A percentile compares a stretch with the other conserved stretches of the same genome.
These are phyloP conservation scores for Sodiomyces alkalinus DNA, from an alignment of 2,329 filamentous ascomycete genomes.

Conservation along the genomic window DNA sequence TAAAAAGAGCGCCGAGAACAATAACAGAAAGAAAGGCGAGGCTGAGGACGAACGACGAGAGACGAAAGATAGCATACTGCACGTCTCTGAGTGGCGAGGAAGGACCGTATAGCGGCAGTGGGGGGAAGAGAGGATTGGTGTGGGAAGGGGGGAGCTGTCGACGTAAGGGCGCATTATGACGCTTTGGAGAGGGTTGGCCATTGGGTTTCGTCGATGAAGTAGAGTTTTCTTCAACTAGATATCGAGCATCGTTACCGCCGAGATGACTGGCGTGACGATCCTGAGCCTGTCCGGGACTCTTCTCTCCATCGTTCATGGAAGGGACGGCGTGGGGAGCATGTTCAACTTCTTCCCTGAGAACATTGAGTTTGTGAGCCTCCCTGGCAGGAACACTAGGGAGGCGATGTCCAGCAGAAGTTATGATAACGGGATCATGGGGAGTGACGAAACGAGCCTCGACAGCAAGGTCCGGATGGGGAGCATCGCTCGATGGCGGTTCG, in stretches of 20 bases:
- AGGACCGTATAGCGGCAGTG: conserved; percentile 67
- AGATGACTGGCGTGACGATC: not conserved
- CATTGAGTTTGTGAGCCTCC: conserved; percentile 58
- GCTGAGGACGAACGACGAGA: conserved; percentile 61
- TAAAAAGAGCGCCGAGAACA: conserved; percentile 57
- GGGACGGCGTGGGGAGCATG: conserved; percentile 13
- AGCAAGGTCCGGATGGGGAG: conserved; percentile 26
- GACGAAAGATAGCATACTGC: conserved; percentile 49
- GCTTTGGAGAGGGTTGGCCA: not conserved
- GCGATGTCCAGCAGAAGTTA: conserved; percentile 50
- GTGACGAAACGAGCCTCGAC: conserved; percentile 52
- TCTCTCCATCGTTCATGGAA: too few species aligned
- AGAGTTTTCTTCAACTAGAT: too few species aligned
- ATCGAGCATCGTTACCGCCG: too few species aligned
- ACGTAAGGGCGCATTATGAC: conserved; percentile 23
- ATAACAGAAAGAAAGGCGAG: conserved; percentile 63
- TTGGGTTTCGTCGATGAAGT: not conserved
- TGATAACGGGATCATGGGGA: conserved; percentile 54
- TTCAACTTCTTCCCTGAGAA: conserved; percentile 35
- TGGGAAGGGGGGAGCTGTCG: conserved; percentile 44
- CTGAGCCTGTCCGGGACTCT: not conserved
- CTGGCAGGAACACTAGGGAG: conserved; percentile 53
- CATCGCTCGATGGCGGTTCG: conserved; percentile 7
- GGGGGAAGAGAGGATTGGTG: conserved; percentile 73
- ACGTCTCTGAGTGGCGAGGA: conserved; percentile 49